Conservation (phyloP, 768 basidiomycete species). For the Suillus sp. region DNA sequence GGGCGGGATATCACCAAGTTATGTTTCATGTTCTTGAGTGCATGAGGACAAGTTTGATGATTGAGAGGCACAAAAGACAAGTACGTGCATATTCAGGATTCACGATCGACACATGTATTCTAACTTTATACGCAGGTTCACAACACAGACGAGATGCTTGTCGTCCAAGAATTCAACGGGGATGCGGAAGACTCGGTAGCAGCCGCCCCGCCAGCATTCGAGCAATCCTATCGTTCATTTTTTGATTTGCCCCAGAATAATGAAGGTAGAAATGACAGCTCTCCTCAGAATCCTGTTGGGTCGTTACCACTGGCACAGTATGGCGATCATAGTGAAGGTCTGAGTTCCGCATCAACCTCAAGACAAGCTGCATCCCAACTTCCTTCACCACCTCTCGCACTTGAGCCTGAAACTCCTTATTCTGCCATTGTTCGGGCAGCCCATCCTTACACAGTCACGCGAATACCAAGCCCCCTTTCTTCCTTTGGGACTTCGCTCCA, state of each 20-base stretch:
- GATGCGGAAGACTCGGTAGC: background rate
- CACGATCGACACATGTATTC: background rate
- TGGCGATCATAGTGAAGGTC: background rate
- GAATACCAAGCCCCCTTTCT: slow-evolving; percentile 4
- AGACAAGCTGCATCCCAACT: background rate
- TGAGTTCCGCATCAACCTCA: background rate
- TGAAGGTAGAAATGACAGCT: background rate
- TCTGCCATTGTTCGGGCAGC: background rate
- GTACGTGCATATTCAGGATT: background rate
- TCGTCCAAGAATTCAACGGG: background rate
- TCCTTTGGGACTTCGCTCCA: background rate
- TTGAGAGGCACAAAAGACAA: slow-evolving; percentile 16
- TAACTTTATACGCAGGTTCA: slow-evolving; percentile 4
- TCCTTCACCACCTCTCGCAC: background rate
- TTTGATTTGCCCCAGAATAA: slow-evolving; percentile 1
- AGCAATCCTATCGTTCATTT: background rate
- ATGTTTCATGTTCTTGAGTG: slow-evolving; percentile 30
- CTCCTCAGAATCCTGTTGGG: background rate
- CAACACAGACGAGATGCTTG: slow-evolving; percentile 1
- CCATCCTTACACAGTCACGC: background rate
- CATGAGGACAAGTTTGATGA: slow-evolving; percentile 18
- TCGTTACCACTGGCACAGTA: background rate
- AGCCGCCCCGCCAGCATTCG: background rate
- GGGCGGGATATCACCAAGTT: slow-evolving; percentile 27
- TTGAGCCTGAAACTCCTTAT: background rate